Base-by-base conservation (phyloP, 176 grass and related monocot genomes). In the Eragrostis nindensis region DNA sequence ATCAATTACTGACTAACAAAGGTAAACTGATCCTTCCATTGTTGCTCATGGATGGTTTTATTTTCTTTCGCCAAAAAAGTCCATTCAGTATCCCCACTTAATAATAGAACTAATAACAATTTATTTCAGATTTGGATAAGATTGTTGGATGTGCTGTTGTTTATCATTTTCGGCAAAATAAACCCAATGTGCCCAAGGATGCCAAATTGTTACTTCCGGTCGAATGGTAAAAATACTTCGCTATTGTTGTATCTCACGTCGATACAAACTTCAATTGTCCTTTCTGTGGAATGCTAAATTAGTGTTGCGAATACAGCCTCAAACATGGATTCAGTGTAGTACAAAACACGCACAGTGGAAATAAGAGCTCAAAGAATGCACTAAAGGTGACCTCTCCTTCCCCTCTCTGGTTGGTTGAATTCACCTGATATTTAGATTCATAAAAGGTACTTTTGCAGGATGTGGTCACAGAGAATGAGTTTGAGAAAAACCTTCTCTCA, bases 401-500 rank as follows among this genome's bases (percentile, higher is more conserved):
- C 24, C 38, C 21, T 68, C 41, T 76, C 14, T 73, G 65, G 11
- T 8, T 87, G 19, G 30, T 82, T 76, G 52, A 32, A 86, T 22
- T 11, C 68, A 5, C 62, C 47, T 67, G 66, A 41, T 78, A 61
- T 16, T 38, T 61, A 57, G 30, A 50, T 55, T 90, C 6, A 73
- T 70, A 11, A 27, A 76, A 76, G 11, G 64, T 38, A 5, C 54
- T 61, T 59, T 74, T 70, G 38, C 82, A 97, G 94, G 87, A 94
- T 84, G 89, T 97, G n/a, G 79, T 78, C 76, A 97, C 86, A 40
- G 87, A 94, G 68, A 94, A 94, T 84, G 49, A 90, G 52, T 97
- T 90, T 63, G 94, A 97, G 67, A 73, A 88, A 90, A 76, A 65
- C 36, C 68, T 97, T 81, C 75, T 94, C 38, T 66, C 60, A 52